Conservation (phyloP, 140 eudicot species). For the Anethum foeniculum region DNA sequence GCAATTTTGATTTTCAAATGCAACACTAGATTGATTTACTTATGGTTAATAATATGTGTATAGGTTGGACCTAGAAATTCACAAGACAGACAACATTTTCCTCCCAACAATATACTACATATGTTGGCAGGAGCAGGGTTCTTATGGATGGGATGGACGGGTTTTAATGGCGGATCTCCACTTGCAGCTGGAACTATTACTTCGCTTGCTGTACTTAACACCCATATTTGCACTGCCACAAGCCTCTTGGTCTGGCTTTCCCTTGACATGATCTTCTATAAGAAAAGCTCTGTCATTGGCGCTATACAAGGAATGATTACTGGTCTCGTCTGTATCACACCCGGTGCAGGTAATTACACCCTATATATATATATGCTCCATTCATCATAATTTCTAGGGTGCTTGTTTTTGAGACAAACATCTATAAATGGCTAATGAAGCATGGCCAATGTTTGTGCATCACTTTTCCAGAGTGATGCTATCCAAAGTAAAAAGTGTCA, state of each 20-base stretch:
- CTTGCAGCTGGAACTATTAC: constrained; percentile 39
- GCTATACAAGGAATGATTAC: constrained; percentile 85
- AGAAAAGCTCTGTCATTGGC: constrained; percentile 69
- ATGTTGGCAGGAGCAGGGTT: constrained; percentile 77
- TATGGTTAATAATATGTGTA: neutral
- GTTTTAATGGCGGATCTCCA: constrained; percentile 75
- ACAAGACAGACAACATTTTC: constrained; percentile 58
- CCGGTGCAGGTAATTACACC: constrained; percentile 51
- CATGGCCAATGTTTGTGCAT: neutral
- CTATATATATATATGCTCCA: neutral
- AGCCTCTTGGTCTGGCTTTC: constrained; percentile 66
- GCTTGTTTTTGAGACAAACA: neutral
- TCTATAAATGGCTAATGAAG: neutral
- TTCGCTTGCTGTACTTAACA: constrained; percentile 58
- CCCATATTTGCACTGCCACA: constrained; percentile 70
- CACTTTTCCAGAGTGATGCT: no score
- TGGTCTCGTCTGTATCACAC: constrained; percentile 80
- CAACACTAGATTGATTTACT: no score
- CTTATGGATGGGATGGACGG: constrained; percentile 82
- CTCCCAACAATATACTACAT: constrained; percentile 77
- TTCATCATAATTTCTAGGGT: neutral
- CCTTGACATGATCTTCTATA: constrained; percentile 44
- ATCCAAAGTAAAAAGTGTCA: no score
- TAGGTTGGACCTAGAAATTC: constrained; percentile 73
- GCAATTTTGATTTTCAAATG: neutral